Evolutionary conservation across 768 basidiomycete species (phyloP).

Genomic region (Phanerodontia chrysosporium): DNA sequence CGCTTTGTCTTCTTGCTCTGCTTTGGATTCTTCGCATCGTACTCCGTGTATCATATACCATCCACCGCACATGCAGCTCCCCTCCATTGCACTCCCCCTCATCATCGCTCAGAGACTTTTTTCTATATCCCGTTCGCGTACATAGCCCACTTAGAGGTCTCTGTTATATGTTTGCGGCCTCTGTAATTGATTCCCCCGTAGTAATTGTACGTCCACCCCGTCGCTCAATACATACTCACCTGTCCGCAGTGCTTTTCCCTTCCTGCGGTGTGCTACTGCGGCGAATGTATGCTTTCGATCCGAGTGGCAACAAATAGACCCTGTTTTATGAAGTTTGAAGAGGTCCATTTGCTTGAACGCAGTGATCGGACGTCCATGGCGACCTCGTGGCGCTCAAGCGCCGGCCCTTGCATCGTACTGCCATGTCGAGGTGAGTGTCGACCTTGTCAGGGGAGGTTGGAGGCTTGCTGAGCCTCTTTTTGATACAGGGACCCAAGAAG

Average conservation of each 20-base stretch:
- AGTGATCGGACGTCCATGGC: too few relatives aligned
- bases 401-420: too few relatives aligned
- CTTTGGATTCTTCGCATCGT: constrained; percentile 8
- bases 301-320: too few relatives aligned
- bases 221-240: neutral
- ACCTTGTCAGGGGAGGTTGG: too few relatives aligned
- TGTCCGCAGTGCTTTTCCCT: neutral
- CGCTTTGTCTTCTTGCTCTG: constrained; percentile 3
- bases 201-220: neutral
- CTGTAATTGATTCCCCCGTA: constrained; percentile 1
- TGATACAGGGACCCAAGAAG: too few relatives aligned
- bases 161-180: constrained; percentile 5
- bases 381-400: too few relatives aligned
- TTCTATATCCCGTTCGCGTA: neutral
- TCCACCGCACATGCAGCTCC: constrained; percentile 6
- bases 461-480: too few relatives aligned
- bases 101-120: constrained; percentile 7
- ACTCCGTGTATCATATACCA: constrained; percentile 11
- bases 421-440: too few relatives aligned
- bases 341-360: too few relatives aligned
- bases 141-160: neutral
- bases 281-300: too few relatives aligned
- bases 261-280: neutral
- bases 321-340: too few relatives aligned
- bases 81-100: constrained; percentile 1